Base-by-base conservation (phyloP, 495 filamentous ascomycete species). In the Annulohypoxylon maeteangense region DNA sequence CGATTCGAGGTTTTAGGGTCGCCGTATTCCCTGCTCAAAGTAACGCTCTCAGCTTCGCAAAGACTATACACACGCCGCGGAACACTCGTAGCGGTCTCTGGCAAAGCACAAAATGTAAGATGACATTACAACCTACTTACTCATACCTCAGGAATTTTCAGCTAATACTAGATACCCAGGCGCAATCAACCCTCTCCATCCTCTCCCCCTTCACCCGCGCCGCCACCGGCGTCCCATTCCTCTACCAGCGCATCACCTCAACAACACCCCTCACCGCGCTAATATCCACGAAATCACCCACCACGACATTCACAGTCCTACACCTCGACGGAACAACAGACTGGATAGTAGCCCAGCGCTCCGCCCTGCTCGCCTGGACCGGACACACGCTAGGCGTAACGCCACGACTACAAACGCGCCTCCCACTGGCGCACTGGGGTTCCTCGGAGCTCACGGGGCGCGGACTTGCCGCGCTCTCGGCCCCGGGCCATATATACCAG, bases 301-400 rank as follows among this genome's bases (percentile, higher is more conserved):
- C 88, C 51, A 93, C 94, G 0, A 94, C 93, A 7, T 94, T 99
- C 72, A 88, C 89, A 18, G 88, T 97, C 16, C 84, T 99, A 16
- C 89, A 94, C 74, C 87, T 99, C 36, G 92, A 99, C 84, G 95
- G 95, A 29, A 92, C 93, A n/a, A 87, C 91, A 64, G 95, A 99
- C 82, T 99, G 96, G 95, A 93, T 95, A 85, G 81, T 99, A 27
- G 85, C 91, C 10, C 94, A 97, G 77, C 84, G 92, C 56, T 89
- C 91, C 65, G 93, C 92, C 7, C 84, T 99, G 61, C 85, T 98
- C 10, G 96, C 95, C 60, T 99, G 95, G 95, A 96, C 93, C n/a
- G 95, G 95, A 27, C 90, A 94, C 76, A 92, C 93, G 1, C 83
- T 99, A 23, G 81, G 86, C 14, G 85, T 95, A 11, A 86, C 85